Conservation (phyloP, 345 rosid species). For the Gossypium ekmanianum region DNA sequence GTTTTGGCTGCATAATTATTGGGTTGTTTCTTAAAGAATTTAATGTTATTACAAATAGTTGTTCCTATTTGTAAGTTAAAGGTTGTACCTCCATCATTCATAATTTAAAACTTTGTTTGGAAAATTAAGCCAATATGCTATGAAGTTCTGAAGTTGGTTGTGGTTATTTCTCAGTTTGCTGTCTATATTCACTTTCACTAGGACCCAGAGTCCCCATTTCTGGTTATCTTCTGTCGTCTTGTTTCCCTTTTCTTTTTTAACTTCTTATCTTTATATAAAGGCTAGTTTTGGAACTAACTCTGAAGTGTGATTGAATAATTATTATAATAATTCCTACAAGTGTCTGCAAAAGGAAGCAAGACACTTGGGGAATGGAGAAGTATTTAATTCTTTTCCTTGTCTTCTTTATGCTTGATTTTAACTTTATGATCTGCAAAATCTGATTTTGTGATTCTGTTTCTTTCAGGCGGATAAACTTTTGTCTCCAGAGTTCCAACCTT, state of each 20-base stretch:
- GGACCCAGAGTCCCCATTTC: not conserved
- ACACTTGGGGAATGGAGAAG: not conserved
- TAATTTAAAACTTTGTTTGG: not conserved
- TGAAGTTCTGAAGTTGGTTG: not conserved
- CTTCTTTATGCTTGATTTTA: constrained; percentile 6
- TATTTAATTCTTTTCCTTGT: not conserved
- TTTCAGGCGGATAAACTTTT: constrained; percentile 98
- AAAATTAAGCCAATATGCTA: not conserved
- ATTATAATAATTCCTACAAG: not conserved
- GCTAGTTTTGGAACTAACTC: not conserved
- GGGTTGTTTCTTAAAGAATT: not conserved
- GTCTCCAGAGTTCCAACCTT: constrained; percentile 98
- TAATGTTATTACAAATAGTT: not conserved
- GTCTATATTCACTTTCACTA: not conserved
- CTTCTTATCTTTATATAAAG: not conserved
- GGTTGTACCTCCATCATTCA: not conserved
- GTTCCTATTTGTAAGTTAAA: not conserved
- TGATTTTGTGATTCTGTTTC: constrained; percentile 28
- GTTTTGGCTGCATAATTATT: not conserved
- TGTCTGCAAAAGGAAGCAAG: not conserved
- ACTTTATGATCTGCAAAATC: constrained; percentile 21
- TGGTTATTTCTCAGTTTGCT: not conserved
- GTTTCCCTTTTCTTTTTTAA: not conserved
- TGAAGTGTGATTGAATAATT: not conserved
- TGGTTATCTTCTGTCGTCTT: not conserved